Conservation (phyloP, 176 grass and related monocot genomes). For the Triticum timopheevii region DNA sequence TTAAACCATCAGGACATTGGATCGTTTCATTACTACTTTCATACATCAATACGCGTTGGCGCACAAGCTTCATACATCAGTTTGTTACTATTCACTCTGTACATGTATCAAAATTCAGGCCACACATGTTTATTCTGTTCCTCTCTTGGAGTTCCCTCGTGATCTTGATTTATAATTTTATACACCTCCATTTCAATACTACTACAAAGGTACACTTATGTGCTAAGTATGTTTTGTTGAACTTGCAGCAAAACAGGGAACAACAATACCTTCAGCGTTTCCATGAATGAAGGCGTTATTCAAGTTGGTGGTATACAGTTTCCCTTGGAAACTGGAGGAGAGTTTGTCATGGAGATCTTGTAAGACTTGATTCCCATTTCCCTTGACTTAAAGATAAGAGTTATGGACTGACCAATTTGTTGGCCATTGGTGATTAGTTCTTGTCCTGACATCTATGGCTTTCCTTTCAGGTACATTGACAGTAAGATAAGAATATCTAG, state of each 20-base stretch:
- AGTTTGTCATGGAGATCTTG: constrained; percentile 68
- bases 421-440: not conserved
- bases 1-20: not conserved
- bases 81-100: not conserved
- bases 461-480: constrained; percentile 69
- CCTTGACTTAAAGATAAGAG: not conserved
- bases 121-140: not conserved
- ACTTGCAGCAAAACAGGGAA: constrained; percentile 52
- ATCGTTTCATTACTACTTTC: not conserved
- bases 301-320: constrained; percentile 57
- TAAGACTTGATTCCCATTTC: constrained; percentile 33
- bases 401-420: not conserved
- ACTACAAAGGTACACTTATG: not conserved
- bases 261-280: constrained; percentile 43
- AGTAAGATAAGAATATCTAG: constrained; percentile 77
- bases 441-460: constrained; percentile 21
- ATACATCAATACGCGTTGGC: not conserved
- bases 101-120: not conserved
- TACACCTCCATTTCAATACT: not conserved
- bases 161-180: not conserved
- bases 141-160: not conserved
- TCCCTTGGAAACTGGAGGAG: constrained; percentile 48
- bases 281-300: constrained; percentile 55
- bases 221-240: not conserved
- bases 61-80: not conserved